Base-by-base conservation (phyloP, 768 basidiomycete species). In the Pulveroboletus sp. region DNA sequence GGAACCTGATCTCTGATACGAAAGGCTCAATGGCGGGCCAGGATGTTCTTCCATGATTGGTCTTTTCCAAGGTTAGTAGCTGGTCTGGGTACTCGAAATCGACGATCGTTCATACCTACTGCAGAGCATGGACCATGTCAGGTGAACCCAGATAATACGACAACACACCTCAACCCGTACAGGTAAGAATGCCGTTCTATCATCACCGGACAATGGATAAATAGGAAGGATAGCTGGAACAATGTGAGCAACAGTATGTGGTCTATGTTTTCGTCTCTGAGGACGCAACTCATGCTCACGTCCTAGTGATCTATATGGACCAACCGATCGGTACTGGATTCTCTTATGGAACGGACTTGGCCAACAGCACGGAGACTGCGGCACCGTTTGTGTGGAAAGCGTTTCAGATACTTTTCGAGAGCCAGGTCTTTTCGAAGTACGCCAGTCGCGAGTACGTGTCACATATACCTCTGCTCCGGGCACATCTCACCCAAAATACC, bases 1-100 rank as follows among this genome's bases (percentile, higher is more conserved):
- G 3, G 25, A 43, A 34, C 49, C 51, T 49, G 36, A 53, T 39
- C 32, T 35, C 17, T 25, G 19, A 16, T 20, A 2, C 39, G n/a
- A 40, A 21, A 80, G 75, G 78, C 52, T 81, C 41, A 81, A 81
- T 53, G 80, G 81, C n/a, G 81, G 81, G 0, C 82, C 82, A 6
- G 81, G 82, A 20, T 82, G 79, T 55, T 80, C 79, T 5, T 79
- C 77, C 2, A 79, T 81, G 76, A 81, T 85, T 35, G 83, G 82
- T 5, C 70, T 84, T 9, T 85, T 85, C 64, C 79, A 82, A 74
- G 82, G 80, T 72, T 50, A 44, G 49, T 2, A n/a, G n/a, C n/a
- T 16, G 12, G 21, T 34, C 8, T 42, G 6, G 14, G 13, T 37
- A 5, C 29, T 10, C 7, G 2, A 17, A 20, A 8, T 24, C 7